Percentiles rank a stretch among this genome's conserved stretches.
These are phyloP conservation scores for Eragrostis tef DNA, from an alignment of 202 grass and related monocot genomes.

Conservation along the genomic window DNA sequence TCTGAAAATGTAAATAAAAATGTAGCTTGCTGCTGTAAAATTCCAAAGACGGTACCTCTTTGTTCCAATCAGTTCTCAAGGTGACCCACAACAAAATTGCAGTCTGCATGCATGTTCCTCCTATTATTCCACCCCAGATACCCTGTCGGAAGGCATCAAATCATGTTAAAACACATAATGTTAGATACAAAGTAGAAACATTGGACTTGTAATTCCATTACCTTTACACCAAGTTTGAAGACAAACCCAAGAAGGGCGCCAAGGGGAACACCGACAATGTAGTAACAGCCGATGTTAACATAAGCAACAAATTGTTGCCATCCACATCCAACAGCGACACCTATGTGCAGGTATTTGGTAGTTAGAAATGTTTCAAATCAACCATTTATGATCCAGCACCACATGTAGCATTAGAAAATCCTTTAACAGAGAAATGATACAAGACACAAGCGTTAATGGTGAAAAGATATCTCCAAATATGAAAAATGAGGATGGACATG, in stretches of 20 bases:
- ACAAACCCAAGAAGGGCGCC: conserved; percentile 71
- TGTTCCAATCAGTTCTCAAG: conserved; percentile 79
- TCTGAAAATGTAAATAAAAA: neutral
- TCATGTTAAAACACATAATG: neutral
- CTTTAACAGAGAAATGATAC: too few species aligned
- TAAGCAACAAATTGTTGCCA: conserved; percentile 91
- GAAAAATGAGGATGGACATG: too few species aligned
- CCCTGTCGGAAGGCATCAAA: conserved; percentile 43
- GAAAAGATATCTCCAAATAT: too few species aligned
- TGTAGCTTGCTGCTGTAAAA: neutral
- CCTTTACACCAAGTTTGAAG: conserved; percentile 64
- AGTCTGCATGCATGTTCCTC: conserved; percentile 79
- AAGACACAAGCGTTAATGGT: too few species aligned
- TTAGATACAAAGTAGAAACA: neutral
- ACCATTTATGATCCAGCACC: neutral
- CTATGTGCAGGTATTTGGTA: conserved; percentile 33
- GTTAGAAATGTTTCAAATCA: conserved; percentile 1
- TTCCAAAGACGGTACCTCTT: conserved; percentile 57
- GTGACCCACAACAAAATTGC: conserved; percentile 78
- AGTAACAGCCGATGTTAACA: conserved; percentile 85
- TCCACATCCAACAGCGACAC: conserved; percentile 90
- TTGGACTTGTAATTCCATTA: conserved; percentile 13
- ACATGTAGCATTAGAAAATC: too few species aligned
- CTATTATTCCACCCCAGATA: conserved; percentile 87
- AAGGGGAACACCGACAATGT: conserved; percentile 73